Percentiles rank a stretch among this genome's conserved stretches.
These are phyloP conservation scores for Colletotrichum tropicicola DNA, from an alignment of 2,329 filamentous ascomycete genomes.

Conservation along the genomic window DNA sequence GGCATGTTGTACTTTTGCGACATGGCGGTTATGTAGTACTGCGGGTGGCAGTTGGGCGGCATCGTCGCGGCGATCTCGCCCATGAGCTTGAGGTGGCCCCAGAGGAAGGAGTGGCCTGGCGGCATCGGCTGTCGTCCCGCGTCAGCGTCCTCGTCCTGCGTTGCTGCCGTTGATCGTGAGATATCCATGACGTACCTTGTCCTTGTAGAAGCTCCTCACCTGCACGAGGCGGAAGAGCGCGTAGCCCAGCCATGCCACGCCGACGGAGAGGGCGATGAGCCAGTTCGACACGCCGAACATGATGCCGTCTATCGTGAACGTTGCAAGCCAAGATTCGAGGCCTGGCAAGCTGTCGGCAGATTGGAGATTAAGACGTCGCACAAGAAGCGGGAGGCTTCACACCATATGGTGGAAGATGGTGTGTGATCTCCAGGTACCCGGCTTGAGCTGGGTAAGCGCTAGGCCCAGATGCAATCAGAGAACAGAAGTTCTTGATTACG, in stretches of 20 bases:
- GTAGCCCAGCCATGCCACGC: constrained; percentile 9
- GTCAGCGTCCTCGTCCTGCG: background rate
- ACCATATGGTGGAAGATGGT: no score
- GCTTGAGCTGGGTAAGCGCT: no score
- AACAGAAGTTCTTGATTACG: no score
- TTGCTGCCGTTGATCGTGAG: background rate
- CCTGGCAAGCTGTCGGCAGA: no score
- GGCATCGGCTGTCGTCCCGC: background rate
- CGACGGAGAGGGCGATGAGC: constrained; percentile 1
- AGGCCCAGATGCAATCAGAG: no score
- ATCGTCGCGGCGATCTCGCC: constrained; percentile 23
- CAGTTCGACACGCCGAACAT: constrained; percentile 13
- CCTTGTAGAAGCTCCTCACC: constrained; percentile 13
- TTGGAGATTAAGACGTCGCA: no score
- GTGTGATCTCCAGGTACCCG: no score
- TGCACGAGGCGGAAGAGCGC: constrained; percentile 8
- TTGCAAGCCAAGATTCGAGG: no score
- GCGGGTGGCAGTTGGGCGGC: constrained; percentile 34
- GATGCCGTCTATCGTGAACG: no score
- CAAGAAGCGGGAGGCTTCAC: no score
- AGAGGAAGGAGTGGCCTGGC: constrained; percentile 32
- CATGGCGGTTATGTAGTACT: constrained; percentile 33
- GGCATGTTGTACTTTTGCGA: constrained; percentile 34
- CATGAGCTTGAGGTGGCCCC: constrained; percentile 33
- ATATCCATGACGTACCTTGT: constrained; percentile 15